Base-by-base conservation (phyloP, 2,329 filamentous ascomycete species). In the Paradendryphiella salina region DNA sequence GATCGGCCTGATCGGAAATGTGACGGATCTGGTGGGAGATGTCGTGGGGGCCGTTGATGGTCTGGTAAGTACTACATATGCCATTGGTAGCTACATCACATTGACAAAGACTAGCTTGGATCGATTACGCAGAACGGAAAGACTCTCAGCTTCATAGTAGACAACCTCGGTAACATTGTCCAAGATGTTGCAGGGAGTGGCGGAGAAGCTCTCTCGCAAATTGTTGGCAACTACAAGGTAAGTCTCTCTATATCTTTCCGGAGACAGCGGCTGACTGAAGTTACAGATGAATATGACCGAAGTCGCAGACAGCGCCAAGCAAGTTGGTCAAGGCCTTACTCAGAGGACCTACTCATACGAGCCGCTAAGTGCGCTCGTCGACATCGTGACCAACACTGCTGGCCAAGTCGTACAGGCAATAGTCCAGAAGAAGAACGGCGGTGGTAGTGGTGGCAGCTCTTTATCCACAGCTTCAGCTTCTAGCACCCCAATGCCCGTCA, bases 141-240 rank as follows among this genome's bases (percentile, higher is more conserved):
- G 8, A 79, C 74, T 14, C 74, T 84, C 37, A 80, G 78, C 56
- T 83, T 83, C 72, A 54, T 83, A 32, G 75, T 85, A 52, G 82
- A 85, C 64, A 85, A 85, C 59, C 74, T 85, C 2, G 83, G 83
- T 29, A 85, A 85, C 58, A 85, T 85, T 54, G 80, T 85, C 1
- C 82, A 85, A 61, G 79, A 85, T 59, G 80, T 84, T 0, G 75
- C 74, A 0, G 79, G 78, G 17, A 71, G 69, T 1, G 79, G 75
- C 0, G 77, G 75, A 3, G 70, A 70, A 23, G 62, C 75, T 2
- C 69, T 82, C 0, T 78, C 75, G 49, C 73, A 71, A 15, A 84
- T 85, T 51, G 80, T 85, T 5, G 83, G 83, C 42, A 80, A 83
- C 61, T 85, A 77, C 65, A 63, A 77, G 60, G 65, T 64, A 47